phyloP scores from a whole-genome alignment of 495 filamentous ascomycete species.

The Aspergillus asperescens region DNA sequence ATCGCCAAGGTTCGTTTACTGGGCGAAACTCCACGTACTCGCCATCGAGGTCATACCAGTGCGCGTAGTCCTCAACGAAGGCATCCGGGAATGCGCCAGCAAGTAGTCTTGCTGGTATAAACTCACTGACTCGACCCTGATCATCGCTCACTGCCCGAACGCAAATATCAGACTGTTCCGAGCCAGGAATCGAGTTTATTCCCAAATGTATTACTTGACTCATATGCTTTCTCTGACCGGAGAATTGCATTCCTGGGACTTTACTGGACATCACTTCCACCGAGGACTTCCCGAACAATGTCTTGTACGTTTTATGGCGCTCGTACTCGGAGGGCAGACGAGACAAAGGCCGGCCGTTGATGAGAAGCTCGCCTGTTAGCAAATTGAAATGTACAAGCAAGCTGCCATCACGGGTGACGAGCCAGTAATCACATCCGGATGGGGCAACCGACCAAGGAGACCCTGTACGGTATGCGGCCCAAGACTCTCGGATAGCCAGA shows the following conservation, averaged over 20 bases:
- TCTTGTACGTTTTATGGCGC: constrained; percentile 31
- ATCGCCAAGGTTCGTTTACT: constrained; percentile 36
- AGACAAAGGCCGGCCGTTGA: constrained; percentile 49
- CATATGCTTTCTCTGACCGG: constrained; percentile 24
- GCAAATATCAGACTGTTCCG: constrained; percentile 17
- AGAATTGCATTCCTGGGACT: constrained; percentile 42
- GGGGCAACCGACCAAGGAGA: constrained; percentile 19
- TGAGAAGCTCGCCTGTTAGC: constrained; percentile 50
- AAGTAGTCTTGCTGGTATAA: constrained; percentile 41
- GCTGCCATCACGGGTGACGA: background rate
- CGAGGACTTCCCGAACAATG: constrained; percentile 36
- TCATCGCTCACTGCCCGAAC: constrained; percentile 12
- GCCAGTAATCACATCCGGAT: background rate
- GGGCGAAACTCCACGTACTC: constrained; percentile 48
- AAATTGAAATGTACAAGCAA: constrained; percentile 47
- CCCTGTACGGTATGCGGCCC: constrained; percentile 31
- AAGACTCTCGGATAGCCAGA: constrained; percentile 30
- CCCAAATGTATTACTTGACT: constrained; percentile 38
- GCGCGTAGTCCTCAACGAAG: constrained; percentile 46
- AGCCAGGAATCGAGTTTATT: constrained; percentile 1
- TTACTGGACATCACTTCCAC: constrained; percentile 41
- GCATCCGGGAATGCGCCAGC: constrained; percentile 37
- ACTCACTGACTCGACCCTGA: constrained; percentile 29
- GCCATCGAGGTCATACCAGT: constrained; percentile 52
- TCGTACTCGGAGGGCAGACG: constrained; percentile 47